Conservation (phyloP, 495 filamentous ascomycete genomes). For the Xylaria bambusicola region DNA sequence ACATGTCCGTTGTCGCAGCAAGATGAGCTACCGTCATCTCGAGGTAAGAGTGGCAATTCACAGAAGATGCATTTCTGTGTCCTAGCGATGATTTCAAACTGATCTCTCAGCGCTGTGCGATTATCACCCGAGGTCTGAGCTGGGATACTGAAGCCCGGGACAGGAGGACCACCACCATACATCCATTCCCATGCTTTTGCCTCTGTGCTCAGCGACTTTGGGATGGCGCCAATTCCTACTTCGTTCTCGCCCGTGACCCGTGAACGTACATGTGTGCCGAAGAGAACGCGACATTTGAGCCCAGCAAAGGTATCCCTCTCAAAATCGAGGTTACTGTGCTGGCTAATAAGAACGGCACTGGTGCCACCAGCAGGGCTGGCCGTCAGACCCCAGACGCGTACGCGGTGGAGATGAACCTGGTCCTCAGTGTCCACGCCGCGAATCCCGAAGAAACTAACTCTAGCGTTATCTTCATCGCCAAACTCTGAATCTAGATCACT, state of each 20-base stretch:
- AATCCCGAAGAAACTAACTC: constrained; percentile 16
- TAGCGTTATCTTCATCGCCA: constrained; percentile 21
- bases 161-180: constrained; percentile 47
- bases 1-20: constrained; percentile 33
- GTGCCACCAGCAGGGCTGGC: constrained; percentile 46
- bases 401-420: constrained; percentile 44
- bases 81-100: constrained; percentile 32
- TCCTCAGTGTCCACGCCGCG: constrained; percentile 26
- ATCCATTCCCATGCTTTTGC: constrained; percentile 48
- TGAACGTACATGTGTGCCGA: constrained; percentile 28
- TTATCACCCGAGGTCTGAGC: constrained; percentile 1
- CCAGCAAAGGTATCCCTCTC: constrained; percentile 48
- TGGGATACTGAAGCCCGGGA: constrained; percentile 33
- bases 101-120: constrained; percentile 24
- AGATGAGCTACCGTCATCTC: constrained; percentile 12
- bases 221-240: background rate
- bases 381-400: constrained; percentile 48
- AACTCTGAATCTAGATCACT: background rate
- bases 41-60: constrained; percentile 23
- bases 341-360: constrained; percentile 40
- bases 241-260: constrained; percentile 6
- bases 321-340: constrained; percentile 40
- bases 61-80: constrained; percentile 43
- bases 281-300: constrained; percentile 40
- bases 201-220: constrained; percentile 37